phyloP scores from a whole-genome alignment of 768 basidiomycete species.

The Mycena galericulata region DNA sequence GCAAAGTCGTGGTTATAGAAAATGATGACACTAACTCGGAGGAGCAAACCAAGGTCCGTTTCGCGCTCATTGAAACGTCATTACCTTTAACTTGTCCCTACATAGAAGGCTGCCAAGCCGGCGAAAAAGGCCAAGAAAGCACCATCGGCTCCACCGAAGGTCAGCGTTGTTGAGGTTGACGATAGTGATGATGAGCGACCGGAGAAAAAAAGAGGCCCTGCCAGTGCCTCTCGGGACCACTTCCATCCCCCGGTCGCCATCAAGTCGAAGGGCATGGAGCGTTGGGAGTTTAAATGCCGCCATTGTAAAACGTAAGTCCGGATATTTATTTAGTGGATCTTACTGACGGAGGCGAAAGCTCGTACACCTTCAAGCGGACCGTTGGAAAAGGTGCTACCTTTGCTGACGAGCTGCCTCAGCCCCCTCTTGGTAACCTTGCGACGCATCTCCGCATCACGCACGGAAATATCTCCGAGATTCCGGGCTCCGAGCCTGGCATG shows the following conservation, averaged over 20 bases:
- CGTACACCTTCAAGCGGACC: constrained; percentile 15
- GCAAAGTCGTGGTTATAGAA: not conserved
- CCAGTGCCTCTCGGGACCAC: not conserved
- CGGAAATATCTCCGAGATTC: constrained; percentile 16
- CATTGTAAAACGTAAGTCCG: not conserved
- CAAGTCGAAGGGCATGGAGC: not conserved
- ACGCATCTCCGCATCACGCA: constrained; percentile 33
- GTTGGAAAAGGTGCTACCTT: constrained; percentile 21
- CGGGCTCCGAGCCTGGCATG: constrained; percentile 1
- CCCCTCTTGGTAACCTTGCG: constrained; percentile 43
- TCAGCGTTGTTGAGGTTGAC: not conserved
- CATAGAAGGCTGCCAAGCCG: not conserved
- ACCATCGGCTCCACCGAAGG: not conserved
- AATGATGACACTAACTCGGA: not conserved
- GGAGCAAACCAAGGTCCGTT: not conserved
- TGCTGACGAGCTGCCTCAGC: constrained; percentile 36
- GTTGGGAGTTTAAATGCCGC: too few relatives aligned
- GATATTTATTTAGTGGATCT: not conserved
- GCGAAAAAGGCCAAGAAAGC: not conserved
- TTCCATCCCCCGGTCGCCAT: not conserved
- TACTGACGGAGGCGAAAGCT: not conserved
- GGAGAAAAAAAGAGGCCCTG: not conserved
- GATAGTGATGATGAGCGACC: not conserved
- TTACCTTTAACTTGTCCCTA: not conserved
- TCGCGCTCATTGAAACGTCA: not conserved